Evolutionary conservation across 345 rosid species (phyloP), one percentile per base, ranked within the genome.

Genomic region (Eutrema heterophyllum): DNA sequence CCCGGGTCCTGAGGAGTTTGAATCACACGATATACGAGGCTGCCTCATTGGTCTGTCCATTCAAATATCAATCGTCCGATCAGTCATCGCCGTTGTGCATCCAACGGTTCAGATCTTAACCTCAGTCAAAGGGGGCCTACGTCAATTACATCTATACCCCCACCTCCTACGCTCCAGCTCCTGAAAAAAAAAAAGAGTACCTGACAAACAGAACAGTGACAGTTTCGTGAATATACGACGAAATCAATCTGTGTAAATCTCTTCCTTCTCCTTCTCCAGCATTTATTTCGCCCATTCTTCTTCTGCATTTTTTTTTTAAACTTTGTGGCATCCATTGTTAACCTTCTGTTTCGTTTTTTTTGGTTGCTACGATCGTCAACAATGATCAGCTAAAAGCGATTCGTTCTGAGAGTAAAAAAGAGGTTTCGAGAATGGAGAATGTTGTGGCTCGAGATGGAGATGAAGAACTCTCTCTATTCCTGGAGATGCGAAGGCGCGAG

Each of bases 401-500:
- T 57, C 7, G 35, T 54, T 44, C 15, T 30, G 29, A 53, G 64
- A 2, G 49, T 44, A 3, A 39, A 16, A 44, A 56, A 56, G 72
- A 67, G 29, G 48, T 51, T 40, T 67, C 13, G 26, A 41, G 5
- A 53, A 77, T 77, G 80, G 72, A 33, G 18, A 70, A 61, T 21
- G 67, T 78, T 68, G 80, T 70, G 68, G 71, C 81, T 84, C 82
- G 78, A 59, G 94, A 89, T 66, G 86, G 81, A 73, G 96, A 89
- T 44, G 96, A 89, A 39, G 92, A 89, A 65, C 90, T 90, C 7
- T 81, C 92, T 62, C 68, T 92, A 58, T 92, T 92, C 68, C 81
- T 92, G 12, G 94, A 92, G 81, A 85, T 89, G 91, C 81, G 87
- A 67, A 83, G 84, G 76, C 86, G 90, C 14, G 97, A 89, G 83